These are phyloP conservation scores for Crataegus laevigata DNA, from an alignment of 306 rosid species.

Conservation along the genomic window DNA sequence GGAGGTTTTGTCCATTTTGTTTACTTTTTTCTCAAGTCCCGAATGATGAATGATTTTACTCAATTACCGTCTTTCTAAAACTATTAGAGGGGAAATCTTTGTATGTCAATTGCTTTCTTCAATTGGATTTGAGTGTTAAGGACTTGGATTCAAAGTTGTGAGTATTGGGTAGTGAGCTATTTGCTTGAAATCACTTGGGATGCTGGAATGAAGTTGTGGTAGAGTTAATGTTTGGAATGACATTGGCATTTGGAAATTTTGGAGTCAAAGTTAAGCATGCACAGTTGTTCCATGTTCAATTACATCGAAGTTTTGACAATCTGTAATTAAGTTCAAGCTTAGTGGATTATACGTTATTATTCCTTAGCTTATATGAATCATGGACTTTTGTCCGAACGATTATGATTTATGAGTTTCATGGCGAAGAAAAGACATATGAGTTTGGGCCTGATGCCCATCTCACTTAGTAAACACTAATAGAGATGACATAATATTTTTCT, in stretches of 20 bases:
- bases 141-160: background rate
- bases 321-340: background rate
- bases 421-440: background rate
- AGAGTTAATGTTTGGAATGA: no score
- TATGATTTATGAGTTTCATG: background rate
- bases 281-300: no score
- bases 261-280: no score
- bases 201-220: no score
- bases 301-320: no score
- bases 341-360: background rate
- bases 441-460: background rate
- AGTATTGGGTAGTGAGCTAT: background rate
- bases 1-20: no score
- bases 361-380: background rate
- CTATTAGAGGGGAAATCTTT: no score
- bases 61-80: no score
- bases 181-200: background rate
- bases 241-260: no score
- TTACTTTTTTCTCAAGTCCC: no score
- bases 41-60: no score
- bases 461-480: background rate
- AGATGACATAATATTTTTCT: background rate
- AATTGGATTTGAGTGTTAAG: background rate
- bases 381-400: background rate
- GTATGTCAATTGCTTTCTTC: background rate